Percentiles rank a stretch among this genome's conserved stretches.
Evolutionary conservation across 2,329 filamentous ascomycete genomes (phyloP).

Genomic region (Sporothrix brunneoviolacea): DNA sequence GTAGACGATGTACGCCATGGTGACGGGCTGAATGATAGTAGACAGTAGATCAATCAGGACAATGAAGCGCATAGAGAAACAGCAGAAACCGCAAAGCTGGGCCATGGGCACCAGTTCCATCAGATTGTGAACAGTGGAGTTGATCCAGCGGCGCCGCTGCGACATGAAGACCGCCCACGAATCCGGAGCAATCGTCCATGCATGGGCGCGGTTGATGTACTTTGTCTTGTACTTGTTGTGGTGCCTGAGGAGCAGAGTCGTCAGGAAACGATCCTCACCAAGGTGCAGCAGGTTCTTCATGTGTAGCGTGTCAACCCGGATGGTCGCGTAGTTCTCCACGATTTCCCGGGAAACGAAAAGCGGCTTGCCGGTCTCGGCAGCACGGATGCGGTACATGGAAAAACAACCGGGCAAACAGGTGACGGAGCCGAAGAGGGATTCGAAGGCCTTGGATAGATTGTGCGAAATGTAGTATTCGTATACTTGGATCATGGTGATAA

Average conservation of each 20-base stretch:
- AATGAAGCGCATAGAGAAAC: slow-evolving; percentile 98
- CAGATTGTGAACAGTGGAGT: slow-evolving; percentile 96
- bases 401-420: slow-evolving; percentile 98
- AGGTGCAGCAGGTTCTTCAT: slow-evolving; percentile 98
- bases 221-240: slow-evolving; percentile 97
- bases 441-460: slow-evolving; percentile 92
- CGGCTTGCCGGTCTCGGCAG: slow-evolving; percentile 89
- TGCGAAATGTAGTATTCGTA: slow-evolving; percentile 99
- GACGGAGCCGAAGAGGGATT: slow-evolving; percentile 93
- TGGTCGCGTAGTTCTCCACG: slow-evolving; percentile 79
- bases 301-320: slow-evolving; percentile 94
- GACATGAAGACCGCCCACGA: slow-evolving; percentile 93
- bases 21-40: slow-evolving; percentile 87
- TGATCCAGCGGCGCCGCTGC: slow-evolving; percentile 98
- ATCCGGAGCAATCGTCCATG: slow-evolving; percentile 95
- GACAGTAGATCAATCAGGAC: slow-evolving; percentile 91
- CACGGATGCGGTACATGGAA: slow-evolving; percentile 96
- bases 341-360: slow-evolving; percentile 93
- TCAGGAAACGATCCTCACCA: slow-evolving; percentile 95
- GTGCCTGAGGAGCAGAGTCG: slow-evolving; percentile 85
- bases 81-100: slow-evolving; percentile 98
- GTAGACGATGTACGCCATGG: slow-evolving; percentile 82
- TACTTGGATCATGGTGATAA: slow-evolving; percentile 98
- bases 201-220: slow-evolving; percentile 85
- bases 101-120: slow-evolving; percentile 89